Evolutionary conservation across 1,284 basidiomycete genomes (phyloP), one percentile per base, ranked within the genome.

Genomic region (Cutaneotrichosporon sp.): DNA sequence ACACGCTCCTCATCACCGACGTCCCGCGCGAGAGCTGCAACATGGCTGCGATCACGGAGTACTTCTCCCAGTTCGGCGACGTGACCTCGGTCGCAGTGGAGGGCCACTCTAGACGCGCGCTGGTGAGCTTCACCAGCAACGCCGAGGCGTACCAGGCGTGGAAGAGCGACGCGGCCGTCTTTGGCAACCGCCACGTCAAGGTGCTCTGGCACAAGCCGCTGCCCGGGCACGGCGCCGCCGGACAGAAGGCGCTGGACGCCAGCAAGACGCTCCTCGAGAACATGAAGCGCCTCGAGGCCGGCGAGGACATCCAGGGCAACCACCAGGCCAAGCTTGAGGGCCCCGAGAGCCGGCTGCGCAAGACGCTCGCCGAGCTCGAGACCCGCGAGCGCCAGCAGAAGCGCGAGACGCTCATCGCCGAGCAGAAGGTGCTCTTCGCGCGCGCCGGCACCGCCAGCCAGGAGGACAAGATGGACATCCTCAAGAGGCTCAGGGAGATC

Each of bases 11-110:
- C 22, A 89, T 98, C 57, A 93, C 95, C 79, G 95, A 95, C 81
- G 93, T 97, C 59, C 95, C 95, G 0, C 85, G 87, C 51, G 88
- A 92, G 63, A 87, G 89, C 69, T 84, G 95, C 51, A 87, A 86
- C 38, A 84, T 94, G 29, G 88, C 88, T 52, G 82, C 86, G 16
- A 88, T 98, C 61, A 91, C 90, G 72, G 86, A 85, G 38, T 95
- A 92, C 88, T 97, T 98, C 81, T 89, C 89, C 76, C 87, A 88
- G 66, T 97, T 97, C 70, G 95, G 95, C 20, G 89, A 87, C 6
- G 92, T 98, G 67, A 95, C 92, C 36, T 93, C 95, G 69, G 91
- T 97, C 59, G 92, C 91, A 4, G 87, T 97, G 60, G 93, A 97
- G 75, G 79, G 80, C n/a, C 85, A 84, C 36, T 84, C 83, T 43